phyloP scores from a whole-genome alignment of 2,329 filamentous ascomycete genomes.

The Stagonosporopsis chrysanthemi region DNA sequence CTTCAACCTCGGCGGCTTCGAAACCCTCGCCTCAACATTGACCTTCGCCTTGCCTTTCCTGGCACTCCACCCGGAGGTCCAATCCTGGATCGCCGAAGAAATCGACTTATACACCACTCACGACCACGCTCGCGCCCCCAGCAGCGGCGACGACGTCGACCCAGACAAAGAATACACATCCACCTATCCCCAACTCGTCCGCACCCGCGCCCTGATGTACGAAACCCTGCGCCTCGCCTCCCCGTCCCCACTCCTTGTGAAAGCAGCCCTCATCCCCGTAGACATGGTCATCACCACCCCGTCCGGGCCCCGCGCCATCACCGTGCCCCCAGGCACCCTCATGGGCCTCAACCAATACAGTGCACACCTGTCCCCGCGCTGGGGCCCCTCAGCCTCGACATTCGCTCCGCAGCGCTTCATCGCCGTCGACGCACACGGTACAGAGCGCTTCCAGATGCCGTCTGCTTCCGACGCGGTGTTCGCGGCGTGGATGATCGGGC shows the following conservation, averaged over 20 bases:
- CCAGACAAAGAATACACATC: constrained; percentile 47
- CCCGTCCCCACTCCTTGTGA: constrained; percentile 25
- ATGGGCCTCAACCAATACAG: constrained; percentile 27
- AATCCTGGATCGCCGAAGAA: constrained; percentile 57
- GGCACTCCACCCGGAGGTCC: constrained; percentile 54
- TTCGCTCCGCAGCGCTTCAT: constrained; percentile 49
- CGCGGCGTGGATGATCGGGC: constrained; percentile 39
- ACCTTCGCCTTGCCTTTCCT: constrained; percentile 55
- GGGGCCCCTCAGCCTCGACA: constrained; percentile 28
- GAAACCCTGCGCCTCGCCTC: constrained; percentile 24
- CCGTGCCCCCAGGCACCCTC: constrained; percentile 15
- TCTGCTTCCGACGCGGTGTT: constrained; percentile 5
- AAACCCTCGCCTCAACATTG: constrained; percentile 58
- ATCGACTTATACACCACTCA: constrained; percentile 28
- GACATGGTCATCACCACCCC: constrained; percentile 16
- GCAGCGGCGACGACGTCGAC: constrained; percentile 1
- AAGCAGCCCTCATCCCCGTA: constrained; percentile 9
- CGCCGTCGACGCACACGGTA: background rate
- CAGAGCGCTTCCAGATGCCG: constrained; percentile 21
- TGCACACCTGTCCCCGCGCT: constrained; percentile 37
- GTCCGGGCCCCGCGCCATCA: constrained; percentile 4
- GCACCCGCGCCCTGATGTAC: constrained; percentile 52
- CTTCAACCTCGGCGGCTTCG: constrained; percentile 60
- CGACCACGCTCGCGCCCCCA: background rate
- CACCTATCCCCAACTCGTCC: constrained; percentile 44